Evolutionary conservation across 2,329 filamentous ascomycete genomes (phyloP).

Genomic region (Epichloe sylvatica): DNA sequence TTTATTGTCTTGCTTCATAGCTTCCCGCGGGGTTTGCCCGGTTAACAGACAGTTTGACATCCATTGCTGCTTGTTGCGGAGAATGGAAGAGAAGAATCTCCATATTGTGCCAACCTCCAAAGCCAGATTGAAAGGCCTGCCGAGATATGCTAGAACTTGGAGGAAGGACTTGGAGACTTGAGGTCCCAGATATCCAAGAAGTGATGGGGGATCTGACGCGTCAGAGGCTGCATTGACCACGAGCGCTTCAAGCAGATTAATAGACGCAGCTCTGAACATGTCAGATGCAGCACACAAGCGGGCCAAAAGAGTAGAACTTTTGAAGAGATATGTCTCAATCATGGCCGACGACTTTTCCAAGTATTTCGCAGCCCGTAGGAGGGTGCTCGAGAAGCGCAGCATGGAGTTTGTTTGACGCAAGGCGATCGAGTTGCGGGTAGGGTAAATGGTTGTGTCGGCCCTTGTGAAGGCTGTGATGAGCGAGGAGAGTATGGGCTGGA

Average conservation of each 20-base stretch:
- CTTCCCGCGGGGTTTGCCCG: slow-evolving; percentile 68
- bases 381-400: slow-evolving; percentile 50
- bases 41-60: slow-evolving; percentile 88
- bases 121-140: slow-evolving; percentile 56
- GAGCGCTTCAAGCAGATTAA: slow-evolving; percentile 58
- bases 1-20: slow-evolving; percentile 44
- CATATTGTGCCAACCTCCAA: slow-evolving; percentile 58
- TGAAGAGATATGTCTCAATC: slow-evolving; percentile 68
- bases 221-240: slow-evolving; percentile 54
- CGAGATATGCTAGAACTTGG: slow-evolving; percentile 60
- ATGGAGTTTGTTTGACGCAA: slow-evolving; percentile 50
- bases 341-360: slow-evolving; percentile 48
- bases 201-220: slow-evolving; percentile 73
- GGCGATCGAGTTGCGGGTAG: slow-evolving; percentile 38
- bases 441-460: slow-evolving; percentile 48
- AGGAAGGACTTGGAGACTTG: slow-evolving; percentile 76
- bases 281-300: slow-evolving; percentile 61
- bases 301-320: slow-evolving; percentile 61
- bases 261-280: slow-evolving; percentile 48
- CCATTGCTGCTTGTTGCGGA: slow-evolving; percentile 88
- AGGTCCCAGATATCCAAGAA: slow-evolving; percentile 79
- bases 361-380: slow-evolving; percentile 57
- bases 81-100: slow-evolving; percentile 72
- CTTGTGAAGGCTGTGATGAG: slow-evolving; percentile 37
- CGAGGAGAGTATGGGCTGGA: slow-evolving; percentile 62